A percentile compares a stretch with the other conserved stretches of the same genome.
phyloP scores from a whole-genome alignment of 768 basidiomycete genomes.

The Gymnopilus junonius region DNA sequence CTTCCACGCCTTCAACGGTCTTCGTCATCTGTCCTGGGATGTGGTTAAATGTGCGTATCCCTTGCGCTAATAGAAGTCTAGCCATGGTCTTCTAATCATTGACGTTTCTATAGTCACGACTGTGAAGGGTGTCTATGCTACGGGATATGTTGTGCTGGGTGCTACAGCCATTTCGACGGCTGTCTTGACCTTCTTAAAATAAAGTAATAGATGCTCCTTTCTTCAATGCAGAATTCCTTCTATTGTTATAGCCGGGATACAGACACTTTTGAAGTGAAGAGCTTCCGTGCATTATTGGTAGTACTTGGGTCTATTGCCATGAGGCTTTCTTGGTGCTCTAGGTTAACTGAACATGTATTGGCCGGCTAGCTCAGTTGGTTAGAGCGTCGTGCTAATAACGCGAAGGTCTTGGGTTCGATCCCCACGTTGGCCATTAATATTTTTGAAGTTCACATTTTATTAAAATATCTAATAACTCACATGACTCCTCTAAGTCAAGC shows the following conservation, averaged over 20 bases:
- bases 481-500: no score
- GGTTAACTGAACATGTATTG: no score
- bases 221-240: not conserved
- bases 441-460: no score
- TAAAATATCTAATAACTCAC: no score
- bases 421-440: constrained; percentile 66
- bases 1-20: constrained; percentile 89
- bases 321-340: no score
- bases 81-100: constrained; percentile 4
- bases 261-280: no score
- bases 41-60: constrained; percentile 75
- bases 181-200: constrained; percentile 41
- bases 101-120: constrained; percentile 60
- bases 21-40: constrained; percentile 94
- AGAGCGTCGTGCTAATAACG: constrained; percentile 91
- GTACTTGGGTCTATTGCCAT: no score
- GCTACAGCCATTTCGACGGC: constrained; percentile 77
- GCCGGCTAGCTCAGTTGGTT: constrained; percentile 95
- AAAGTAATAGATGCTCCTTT: not conserved
- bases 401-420: constrained; percentile 85
- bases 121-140: constrained; percentile 77
- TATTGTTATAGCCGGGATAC: no score
- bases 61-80: no score
- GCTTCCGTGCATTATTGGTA: no score
- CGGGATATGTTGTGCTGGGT: constrained; percentile 86